Conservation (phyloP, 208 protist species). For the Leishmania martiniquensis region DNA sequence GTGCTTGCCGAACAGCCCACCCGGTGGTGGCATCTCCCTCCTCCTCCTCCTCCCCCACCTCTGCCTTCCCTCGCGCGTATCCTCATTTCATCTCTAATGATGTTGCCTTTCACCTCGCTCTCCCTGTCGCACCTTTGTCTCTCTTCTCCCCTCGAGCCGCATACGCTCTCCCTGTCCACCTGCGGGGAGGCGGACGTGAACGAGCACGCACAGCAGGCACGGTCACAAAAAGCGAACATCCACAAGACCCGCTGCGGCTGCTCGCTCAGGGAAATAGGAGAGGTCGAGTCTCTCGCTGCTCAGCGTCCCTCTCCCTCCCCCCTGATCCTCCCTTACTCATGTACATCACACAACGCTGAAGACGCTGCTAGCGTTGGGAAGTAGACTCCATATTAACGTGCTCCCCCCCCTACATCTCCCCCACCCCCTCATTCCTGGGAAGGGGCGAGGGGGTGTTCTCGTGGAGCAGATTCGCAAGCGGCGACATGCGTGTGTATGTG, state of each 20-base stretch:
- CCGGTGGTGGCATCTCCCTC: not conserved
- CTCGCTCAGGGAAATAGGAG: not conserved
- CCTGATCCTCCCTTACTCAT: too few relatives aligned
- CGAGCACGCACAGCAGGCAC: too few relatives aligned
- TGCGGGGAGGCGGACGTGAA: too few relatives aligned
- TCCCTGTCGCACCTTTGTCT: not conserved
- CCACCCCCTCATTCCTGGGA: not conserved
- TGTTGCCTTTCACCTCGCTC: not conserved
- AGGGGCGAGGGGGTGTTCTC: not conserved
- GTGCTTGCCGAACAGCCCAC: not conserved
- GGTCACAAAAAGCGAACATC: not conserved
- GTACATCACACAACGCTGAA: too few relatives aligned
- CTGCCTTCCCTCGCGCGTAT: not conserved
- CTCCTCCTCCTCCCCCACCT: not conserved
- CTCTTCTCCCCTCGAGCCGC: not conserved
- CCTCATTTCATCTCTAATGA: not conserved
- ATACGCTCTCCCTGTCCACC: not conserved
- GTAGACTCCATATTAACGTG: not conserved
- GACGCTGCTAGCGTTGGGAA: not conserved
- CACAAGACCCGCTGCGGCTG: not conserved
- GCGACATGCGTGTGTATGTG: too few relatives aligned
- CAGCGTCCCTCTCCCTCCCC: not conserved
- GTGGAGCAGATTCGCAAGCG: not conserved
- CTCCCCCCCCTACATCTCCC: too few relatives aligned
- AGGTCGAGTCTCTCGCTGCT: not conserved